Percentiles rank a stretch among this genome's conserved stretches.
Conservation (phyloP, 805 yeast species). For the Teunomyces kruisii region DNA sequence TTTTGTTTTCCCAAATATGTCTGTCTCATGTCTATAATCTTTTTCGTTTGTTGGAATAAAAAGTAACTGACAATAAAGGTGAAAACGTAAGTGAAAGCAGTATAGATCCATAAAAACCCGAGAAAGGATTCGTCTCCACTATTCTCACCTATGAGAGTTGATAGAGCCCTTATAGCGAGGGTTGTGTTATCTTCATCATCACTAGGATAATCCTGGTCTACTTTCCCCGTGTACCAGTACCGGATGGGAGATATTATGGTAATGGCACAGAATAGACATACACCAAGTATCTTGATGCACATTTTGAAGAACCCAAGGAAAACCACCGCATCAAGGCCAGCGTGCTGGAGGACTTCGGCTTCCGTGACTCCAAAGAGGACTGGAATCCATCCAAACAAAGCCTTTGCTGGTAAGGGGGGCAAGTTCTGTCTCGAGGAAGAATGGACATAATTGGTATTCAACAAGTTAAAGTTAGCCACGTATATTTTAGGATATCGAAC, state of each 20-base stretch:
- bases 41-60: slow-evolving; percentile 66
- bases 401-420: slow-evolving; percentile 55
- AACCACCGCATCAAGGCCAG: slow-evolving; percentile 94
- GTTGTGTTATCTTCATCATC: slow-evolving; percentile 19
- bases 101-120: slow-evolving; percentile 80
- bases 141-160: neutral
- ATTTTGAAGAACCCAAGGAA: slow-evolving; percentile 87
- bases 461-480: slow-evolving; percentile 69
- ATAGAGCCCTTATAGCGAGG: neutral
- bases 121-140: slow-evolving; percentile 33
- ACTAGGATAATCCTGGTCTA: slow-evolving; percentile 44
- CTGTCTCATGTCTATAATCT: slow-evolving; percentile 78
- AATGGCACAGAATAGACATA: slow-evolving; percentile 69
- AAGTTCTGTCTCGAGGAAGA: slow-evolving; percentile 47
- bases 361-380: slow-evolving; percentile 66
- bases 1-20: slow-evolving; percentile 79
- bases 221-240: slow-evolving; percentile 76
- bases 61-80: slow-evolving; percentile 63
- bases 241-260: slow-evolving; percentile 81
- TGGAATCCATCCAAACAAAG: slow-evolving; percentile 81
- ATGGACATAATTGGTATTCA: slow-evolving; percentile 42
- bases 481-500: slow-evolving; percentile 77
- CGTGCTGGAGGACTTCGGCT: slow-evolving; percentile 76
- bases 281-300: slow-evolving; percentile 67
- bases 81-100: slow-evolving; percentile 81